Percentiles rank a stretch among this genome's conserved stretches.
phyloP scores from a whole-genome alignment of 2,329 filamentous ascomycete genomes.

The Rhynchosporium secalis region DNA sequence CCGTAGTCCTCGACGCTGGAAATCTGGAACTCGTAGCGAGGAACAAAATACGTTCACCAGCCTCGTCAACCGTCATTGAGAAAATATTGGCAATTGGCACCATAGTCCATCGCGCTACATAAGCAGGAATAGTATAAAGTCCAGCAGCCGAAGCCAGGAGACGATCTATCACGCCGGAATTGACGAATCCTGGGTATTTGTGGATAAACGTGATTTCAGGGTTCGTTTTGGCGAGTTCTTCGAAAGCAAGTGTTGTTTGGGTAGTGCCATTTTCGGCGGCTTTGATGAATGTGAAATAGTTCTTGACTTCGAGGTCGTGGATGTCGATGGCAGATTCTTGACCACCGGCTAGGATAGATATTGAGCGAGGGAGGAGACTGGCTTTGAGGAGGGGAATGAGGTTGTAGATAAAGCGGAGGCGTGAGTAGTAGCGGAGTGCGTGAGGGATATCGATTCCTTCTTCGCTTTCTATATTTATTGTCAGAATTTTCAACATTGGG shows the following conservation, averaged over 20 bases:
- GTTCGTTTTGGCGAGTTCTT: constrained; percentile 49
- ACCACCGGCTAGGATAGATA: constrained; percentile 54
- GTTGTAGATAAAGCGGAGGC: constrained; percentile 56
- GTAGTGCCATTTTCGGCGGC: constrained; percentile 49
- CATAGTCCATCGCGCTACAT: constrained; percentile 27
- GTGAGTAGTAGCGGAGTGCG: constrained; percentile 57
- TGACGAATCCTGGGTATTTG: constrained; percentile 37
- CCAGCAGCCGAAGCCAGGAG: constrained; percentile 32
- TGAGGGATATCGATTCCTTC: constrained; percentile 57
- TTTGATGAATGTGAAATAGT: constrained; percentile 42
- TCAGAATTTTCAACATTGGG: constrained; percentile 19
- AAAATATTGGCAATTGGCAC: constrained; percentile 39
- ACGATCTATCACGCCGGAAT: constrained; percentile 40
- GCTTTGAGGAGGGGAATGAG: constrained; percentile 56
- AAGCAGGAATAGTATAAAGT: constrained; percentile 29
- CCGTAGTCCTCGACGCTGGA: constrained; percentile 28
- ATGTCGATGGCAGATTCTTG: constrained; percentile 53
- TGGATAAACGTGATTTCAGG: constrained; percentile 45
- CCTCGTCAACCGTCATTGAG: constrained; percentile 36
- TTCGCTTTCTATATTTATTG: constrained; percentile 48
- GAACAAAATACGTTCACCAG: constrained; percentile 45
- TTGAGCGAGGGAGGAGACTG: constrained; percentile 49
- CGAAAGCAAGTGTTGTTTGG: constrained; percentile 52
- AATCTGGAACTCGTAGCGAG: constrained; percentile 42
- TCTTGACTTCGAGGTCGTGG: constrained; percentile 43